Evolutionary conservation across 2,329 filamentous ascomycete genomes (phyloP).

Genomic region (Xylariaceae sp.): DNA sequence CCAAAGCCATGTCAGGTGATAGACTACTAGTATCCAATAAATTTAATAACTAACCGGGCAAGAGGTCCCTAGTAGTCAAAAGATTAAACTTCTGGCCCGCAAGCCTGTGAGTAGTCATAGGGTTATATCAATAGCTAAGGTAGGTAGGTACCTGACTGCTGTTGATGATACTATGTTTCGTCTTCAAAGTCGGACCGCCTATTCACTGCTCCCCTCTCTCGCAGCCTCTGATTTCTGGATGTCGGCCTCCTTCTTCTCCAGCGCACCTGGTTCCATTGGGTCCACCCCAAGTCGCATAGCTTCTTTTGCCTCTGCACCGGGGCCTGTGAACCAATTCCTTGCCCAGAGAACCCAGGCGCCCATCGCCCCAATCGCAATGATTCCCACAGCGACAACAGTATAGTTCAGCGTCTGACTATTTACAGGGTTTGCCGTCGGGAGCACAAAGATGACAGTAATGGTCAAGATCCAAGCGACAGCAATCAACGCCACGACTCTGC

Average conservation of each 20-base stretch:
- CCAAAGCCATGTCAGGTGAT: too few species aligned
- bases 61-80: too few species aligned
- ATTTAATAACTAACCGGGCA: too few species aligned
- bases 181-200: too few species aligned
- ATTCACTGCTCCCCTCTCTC: neutral
- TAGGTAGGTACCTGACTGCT: too few species aligned
- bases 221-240: conserved; percentile 6
- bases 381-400: conserved; percentile 55
- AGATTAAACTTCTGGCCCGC: too few species aligned
- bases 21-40: too few species aligned
- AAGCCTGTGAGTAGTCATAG: too few species aligned
- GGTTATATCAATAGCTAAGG: too few species aligned
- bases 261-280: conserved; percentile 40
- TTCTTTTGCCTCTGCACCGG: conserved; percentile 48
- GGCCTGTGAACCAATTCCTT: conserved; percentile 52
- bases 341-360: conserved; percentile 51
- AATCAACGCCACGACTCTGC: conserved; percentile 43
- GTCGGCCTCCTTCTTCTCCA: conserved; percentile 32
- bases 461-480: conserved; percentile 50
- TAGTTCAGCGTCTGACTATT: conserved; percentile 56
- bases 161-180: too few species aligned
- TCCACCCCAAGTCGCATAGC: conserved; percentile 47
- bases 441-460: conserved; percentile 55
- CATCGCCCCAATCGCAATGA: conserved; percentile 46
- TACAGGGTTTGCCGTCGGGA: conserved; percentile 53